Conservation (phyloP, 2,329 filamentous ascomycete genomes). For the Colletotrichum musae region DNA sequence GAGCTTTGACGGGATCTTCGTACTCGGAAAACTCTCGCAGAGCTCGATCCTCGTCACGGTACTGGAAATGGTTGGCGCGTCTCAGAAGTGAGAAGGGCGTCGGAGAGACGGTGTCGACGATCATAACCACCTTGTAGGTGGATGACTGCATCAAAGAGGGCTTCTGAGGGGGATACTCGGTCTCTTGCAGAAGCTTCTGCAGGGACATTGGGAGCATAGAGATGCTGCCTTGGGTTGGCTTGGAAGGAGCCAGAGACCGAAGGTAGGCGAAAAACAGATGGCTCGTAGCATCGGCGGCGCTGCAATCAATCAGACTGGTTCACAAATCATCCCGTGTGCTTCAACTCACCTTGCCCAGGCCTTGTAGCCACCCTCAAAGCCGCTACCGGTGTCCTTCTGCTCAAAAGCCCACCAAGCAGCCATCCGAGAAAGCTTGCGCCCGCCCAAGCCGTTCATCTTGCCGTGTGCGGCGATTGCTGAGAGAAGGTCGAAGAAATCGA, state of each 20-base stretch:
- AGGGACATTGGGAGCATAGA: constrained; percentile 90
- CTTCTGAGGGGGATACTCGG: constrained; percentile 90
- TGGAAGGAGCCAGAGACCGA: constrained; percentile 88
- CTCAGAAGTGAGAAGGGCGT: constrained; percentile 93
- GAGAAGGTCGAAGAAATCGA: constrained; percentile 95
- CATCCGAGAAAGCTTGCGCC: constrained; percentile 93
- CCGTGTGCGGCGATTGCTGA: constrained; percentile 92
- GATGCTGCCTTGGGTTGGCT: constrained; percentile 81
- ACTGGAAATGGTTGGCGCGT: constrained; percentile 94
- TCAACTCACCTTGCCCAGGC: constrained; percentile 81
- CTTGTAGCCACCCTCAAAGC: constrained; percentile 95
- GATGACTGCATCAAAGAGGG: constrained; percentile 82
- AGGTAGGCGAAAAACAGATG: constrained; percentile 99
- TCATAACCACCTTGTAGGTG: constrained; percentile 95
- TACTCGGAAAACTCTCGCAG: constrained; percentile 89
- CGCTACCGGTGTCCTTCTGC: constrained; percentile 86
- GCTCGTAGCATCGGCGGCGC: constrained; percentile 94
- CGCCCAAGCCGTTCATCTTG: constrained; percentile 93
- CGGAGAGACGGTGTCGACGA: constrained; percentile 93
- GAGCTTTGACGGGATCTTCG: constrained; percentile 87
- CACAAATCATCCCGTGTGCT: background rate
- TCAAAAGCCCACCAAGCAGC: constrained; percentile 99
- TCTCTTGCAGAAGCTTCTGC: constrained; percentile 90
- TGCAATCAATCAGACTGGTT: constrained; percentile 57
- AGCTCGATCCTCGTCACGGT: constrained; percentile 88